A percentile compares a stretch with the other conserved stretches of the same genome.
Conservation (phyloP, 2,329 filamentous ascomycete species). For the Dryadomyces quercus-mongolicae region DNA sequence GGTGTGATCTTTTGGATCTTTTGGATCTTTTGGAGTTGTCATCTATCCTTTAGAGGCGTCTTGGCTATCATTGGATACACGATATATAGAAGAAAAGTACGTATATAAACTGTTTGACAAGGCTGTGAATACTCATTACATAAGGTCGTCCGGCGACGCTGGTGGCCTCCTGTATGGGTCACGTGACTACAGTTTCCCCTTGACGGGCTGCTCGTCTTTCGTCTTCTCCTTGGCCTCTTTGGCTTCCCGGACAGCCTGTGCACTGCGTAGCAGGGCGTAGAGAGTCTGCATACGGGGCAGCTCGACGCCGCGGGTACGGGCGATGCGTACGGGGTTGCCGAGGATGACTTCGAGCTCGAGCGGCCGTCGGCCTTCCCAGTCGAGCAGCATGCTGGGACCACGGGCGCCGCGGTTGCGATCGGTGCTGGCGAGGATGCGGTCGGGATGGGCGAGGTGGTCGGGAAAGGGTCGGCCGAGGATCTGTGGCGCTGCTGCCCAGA, state of each 20-base stretch:
- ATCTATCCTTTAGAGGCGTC: too few relatives aligned
- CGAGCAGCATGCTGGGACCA: slow-evolving; percentile 52
- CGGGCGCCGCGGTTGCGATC: slow-evolving; percentile 51
- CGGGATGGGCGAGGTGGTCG: slow-evolving; percentile 45
- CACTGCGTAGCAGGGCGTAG: slow-evolving; percentile 53
- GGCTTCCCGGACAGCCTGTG: slow-evolving; percentile 33
- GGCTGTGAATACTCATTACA: too few relatives aligned
- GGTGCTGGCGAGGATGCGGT: slow-evolving; percentile 50
- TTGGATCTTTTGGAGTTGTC: too few relatives aligned
- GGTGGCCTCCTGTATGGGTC: too few relatives aligned
- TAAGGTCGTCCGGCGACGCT: too few relatives aligned
- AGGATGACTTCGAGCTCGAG: slow-evolving; percentile 64
- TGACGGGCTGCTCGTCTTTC: neutral
- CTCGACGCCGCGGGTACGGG: slow-evolving; percentile 47
- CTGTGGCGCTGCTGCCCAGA: slow-evolving; percentile 49
- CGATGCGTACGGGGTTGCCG: slow-evolving; percentile 57
- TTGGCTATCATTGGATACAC: too few relatives aligned
- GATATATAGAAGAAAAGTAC: too few relatives aligned
- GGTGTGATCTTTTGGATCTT: neutral
- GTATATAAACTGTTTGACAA: too few relatives aligned
- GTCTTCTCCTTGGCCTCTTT: slow-evolving; percentile 19
- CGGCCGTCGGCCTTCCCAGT: slow-evolving; percentile 53
- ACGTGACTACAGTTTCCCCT: neutral
- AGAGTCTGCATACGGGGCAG: slow-evolving; percentile 55
- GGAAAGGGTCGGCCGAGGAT: slow-evolving; percentile 52